Conservation (phyloP, 2,329 filamentous ascomycete genomes). For the Aspergillus sp. region DNA sequence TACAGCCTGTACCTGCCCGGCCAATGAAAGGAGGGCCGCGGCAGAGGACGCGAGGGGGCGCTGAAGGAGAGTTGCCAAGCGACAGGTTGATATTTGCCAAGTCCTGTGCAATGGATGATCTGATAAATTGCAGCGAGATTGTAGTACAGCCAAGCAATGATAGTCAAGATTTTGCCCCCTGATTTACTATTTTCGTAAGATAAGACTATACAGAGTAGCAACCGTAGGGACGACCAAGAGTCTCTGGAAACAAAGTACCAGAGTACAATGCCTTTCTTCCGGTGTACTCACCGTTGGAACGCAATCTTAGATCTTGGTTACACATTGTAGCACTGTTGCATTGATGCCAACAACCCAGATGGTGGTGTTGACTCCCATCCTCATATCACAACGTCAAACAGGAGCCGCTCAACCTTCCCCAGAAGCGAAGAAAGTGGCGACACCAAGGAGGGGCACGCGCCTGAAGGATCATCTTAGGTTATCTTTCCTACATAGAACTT, state of each 20-base stretch:
- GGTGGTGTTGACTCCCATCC: no score
- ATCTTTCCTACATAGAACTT: conserved; percentile 7
- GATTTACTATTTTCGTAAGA: conserved; percentile 3
- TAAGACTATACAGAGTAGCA: background rate
- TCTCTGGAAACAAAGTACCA: background rate
- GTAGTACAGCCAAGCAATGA: conserved; percentile 22
- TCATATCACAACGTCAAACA: background rate
- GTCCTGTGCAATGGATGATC: conserved; percentile 17
- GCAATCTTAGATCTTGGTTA: conserved; percentile 7
- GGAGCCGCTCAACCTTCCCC: conserved; percentile 2
- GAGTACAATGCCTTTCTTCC: background rate
- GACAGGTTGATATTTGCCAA: conserved; percentile 19
- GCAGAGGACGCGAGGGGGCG: conserved; percentile 4
- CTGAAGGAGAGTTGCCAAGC: conserved; percentile 16
- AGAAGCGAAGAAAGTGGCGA: conserved; percentile 3
- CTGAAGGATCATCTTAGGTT: conserved; percentile 4
- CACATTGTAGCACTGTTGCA: background rate
- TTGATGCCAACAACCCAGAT: no score
- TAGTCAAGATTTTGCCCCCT: conserved; percentile 9
- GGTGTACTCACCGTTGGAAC: background rate
- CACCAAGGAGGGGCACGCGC: background rate
- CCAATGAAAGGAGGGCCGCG: background rate
- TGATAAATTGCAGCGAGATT: conserved; percentile 14
- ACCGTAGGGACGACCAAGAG: no score
- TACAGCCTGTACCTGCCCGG: background rate